phyloP scores from a whole-genome alignment of 768 basidiomycete species.

The Termitomyces sp. region DNA sequence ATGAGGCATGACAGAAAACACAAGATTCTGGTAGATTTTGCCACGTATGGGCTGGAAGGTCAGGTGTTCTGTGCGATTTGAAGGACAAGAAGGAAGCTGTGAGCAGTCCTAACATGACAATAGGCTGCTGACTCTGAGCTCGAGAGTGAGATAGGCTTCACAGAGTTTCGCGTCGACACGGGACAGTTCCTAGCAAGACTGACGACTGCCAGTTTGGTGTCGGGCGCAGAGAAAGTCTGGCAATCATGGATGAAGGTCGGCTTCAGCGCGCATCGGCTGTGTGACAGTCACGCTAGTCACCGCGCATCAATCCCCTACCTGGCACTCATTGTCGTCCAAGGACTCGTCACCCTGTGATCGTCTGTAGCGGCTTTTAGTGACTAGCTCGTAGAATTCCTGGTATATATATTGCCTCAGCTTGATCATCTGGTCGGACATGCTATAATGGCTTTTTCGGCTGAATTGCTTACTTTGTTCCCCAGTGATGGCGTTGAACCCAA shows the following conservation, averaged over 20 bases:
- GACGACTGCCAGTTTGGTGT: not conserved
- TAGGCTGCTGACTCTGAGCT: not conserved
- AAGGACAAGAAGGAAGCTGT: slow-evolving; percentile 4
- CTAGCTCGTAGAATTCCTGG: not conserved
- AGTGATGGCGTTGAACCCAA: not conserved
- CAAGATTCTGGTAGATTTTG: slow-evolving; percentile 16
- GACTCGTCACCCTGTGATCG: not conserved
- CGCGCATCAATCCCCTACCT: not conserved
- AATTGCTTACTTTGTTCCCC: not conserved
- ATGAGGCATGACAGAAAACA: slow-evolving; percentile 39
- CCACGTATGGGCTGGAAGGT: not conserved
- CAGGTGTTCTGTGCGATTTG: slow-evolving; percentile 3
- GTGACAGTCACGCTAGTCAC: not conserved
- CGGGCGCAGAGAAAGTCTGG: too few species aligned
- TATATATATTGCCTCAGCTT: not conserved
- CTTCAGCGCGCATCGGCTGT: not conserved
- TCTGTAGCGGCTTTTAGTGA: not conserved
- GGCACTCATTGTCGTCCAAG: too few species aligned
- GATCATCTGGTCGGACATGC: not conserved
- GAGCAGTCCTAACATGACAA: slow-evolving; percentile 5
- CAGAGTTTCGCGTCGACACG: not conserved
- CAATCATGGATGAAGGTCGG: too few species aligned
- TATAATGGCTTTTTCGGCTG: not conserved
- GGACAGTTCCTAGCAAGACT: not conserved
- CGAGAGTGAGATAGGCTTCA: not conserved